Evolutionary conservation across 768 basidiomycete genomes (phyloP).

Genomic region (Tephrocybe sp.): DNA sequence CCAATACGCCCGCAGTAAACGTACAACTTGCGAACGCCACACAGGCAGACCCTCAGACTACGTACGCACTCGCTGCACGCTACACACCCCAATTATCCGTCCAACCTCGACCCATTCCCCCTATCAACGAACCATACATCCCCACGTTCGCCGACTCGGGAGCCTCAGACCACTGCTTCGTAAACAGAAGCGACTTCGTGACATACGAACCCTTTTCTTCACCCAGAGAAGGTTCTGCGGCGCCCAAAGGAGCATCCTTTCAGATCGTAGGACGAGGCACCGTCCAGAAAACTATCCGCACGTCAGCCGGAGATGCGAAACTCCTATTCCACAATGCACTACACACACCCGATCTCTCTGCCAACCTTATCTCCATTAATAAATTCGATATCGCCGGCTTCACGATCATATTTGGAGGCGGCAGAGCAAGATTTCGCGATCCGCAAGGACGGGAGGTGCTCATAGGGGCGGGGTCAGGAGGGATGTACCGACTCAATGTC

Average conservation of each 20-base stretch:
- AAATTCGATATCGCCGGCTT: neutral
- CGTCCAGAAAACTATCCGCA: neutral
- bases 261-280: neutral
- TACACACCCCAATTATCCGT: neutral
- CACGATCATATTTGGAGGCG: neutral
- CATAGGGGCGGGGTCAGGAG: neutral
- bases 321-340: conserved; percentile 22
- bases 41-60: no score
- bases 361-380: neutral
- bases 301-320: neutral
- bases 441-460: neutral
- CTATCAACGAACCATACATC: no score
- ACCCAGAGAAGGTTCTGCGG: neutral
- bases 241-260: neutral
- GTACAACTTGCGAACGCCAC: no score
- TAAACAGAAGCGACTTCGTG: conserved; percentile 14
- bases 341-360: neutral
- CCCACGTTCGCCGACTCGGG: conserved; percentile 13
- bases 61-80: neutral
- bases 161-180: conserved; percentile 23
- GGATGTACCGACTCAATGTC: neutral
- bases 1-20: neutral
- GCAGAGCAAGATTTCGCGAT: neutral
- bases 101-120: neutral
- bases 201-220: neutral